Evolutionary conservation across 495 filamentous ascomycete genomes (phyloP), one percentile per base, ranked within the genome.

Genomic region (Neurospora cerealis): DNA sequence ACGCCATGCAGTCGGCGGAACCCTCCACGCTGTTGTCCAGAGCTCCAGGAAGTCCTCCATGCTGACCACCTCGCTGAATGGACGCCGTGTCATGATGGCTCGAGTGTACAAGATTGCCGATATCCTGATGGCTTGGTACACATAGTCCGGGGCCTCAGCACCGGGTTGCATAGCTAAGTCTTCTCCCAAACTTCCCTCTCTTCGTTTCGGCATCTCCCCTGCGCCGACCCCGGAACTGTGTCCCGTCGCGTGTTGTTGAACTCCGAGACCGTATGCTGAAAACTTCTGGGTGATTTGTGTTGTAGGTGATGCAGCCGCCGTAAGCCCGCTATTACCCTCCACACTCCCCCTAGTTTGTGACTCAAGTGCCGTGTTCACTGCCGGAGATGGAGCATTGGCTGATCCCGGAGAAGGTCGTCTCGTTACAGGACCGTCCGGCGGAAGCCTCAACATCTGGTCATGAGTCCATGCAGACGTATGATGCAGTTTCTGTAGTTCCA

Each of bases 1-100:
- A 28, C 78, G 77, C 81, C 82, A 82, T 36, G 73, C 77, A 19
- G 74, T 48, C 19, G 81, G 76, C 70, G 81, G 78, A 70, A 83
- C 78, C 5, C 74, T 74, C 81, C 82, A 83, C 4, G 76, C 72
- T 21, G 81, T 81, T 32, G 77, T 80, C 82, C 82, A 83, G 5
- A 83, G 76, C 69, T 74, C 62, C n/a, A 76, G 36, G 69, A 81
- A 79, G 36, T 81, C 80, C 13, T 32, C 69, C 5, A 70, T 36
- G 8, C 39, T 40, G 8, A 81, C 76, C n/a, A 78, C 48, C 1
- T 21, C 21, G 48, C 76, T 77, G 48, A 82, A 80, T 2, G 82
- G 80, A 4, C 60, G 74, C 1, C 80, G 79, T 4, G 70, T 38
- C 73, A 75, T 78, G 77, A 83, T 79, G 34, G 80, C 78, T 4